These are phyloP conservation scores for Kalmusia sp. DNA, from an alignment of 2,329 filamentous ascomycete species.

Conservation along the genomic window DNA sequence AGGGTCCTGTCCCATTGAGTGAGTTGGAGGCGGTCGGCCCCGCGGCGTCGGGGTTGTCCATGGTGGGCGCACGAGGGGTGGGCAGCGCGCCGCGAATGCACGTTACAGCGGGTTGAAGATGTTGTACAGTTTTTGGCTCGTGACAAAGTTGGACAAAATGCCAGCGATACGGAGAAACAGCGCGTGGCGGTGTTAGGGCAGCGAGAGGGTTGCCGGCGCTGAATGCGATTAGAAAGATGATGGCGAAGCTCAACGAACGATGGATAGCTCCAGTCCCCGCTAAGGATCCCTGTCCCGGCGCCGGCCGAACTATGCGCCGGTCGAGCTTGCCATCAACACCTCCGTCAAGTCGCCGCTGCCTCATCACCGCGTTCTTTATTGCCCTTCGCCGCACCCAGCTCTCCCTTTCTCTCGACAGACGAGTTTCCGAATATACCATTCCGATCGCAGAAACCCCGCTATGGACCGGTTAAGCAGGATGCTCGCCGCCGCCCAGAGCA, in stretches of 20 bases:
- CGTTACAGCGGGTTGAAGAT: too few species aligned
- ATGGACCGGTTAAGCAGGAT: conserved; percentile 96
- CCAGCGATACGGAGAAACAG: neutral
- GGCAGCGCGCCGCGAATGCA: neutral
- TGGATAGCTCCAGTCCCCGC: conserved; percentile 18
- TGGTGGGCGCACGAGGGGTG: conserved; percentile 14
- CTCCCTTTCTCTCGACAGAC: conserved; percentile 5
- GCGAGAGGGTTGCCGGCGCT: conserved; percentile 8
- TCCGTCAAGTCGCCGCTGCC: conserved; percentile 10
- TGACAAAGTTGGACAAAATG: too few species aligned
- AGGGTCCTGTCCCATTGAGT: conserved; percentile 32
- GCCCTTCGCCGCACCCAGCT: conserved; percentile 7
- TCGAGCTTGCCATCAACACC: conserved; percentile 7
- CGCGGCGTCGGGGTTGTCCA: conserved; percentile 26
- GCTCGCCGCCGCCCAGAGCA: conserved; percentile 75
- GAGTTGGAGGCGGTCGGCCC: conserved; percentile 16
- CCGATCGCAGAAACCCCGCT: conserved; percentile 14
- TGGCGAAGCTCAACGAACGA: conserved; percentile 20
- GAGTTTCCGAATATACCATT: neutral
- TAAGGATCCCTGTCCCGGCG: conserved; percentile 18
- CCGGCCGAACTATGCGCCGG: neutral
- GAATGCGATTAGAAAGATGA: conserved; percentile 1
- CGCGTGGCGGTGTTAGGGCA: neutral
- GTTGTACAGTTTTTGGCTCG: too few species aligned
- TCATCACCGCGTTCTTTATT: conserved; percentile 4